Evolutionary conservation across 129 eudicot species (phyloP).

Genomic region (Arctium minus): DNA sequence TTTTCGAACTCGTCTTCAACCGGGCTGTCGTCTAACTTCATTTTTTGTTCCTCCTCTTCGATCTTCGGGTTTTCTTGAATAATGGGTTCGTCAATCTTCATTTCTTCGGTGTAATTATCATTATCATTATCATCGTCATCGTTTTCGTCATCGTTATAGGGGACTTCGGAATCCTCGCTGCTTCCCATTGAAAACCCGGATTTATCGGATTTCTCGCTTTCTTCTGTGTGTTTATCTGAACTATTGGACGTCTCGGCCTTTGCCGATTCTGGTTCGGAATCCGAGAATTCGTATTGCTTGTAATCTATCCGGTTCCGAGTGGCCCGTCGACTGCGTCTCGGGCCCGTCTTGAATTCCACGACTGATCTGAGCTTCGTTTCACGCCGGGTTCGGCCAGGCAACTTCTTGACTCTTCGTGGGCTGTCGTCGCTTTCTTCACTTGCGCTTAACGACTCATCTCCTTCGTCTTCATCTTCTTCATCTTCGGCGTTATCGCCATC

Average conservation of each 20-base stretch:
- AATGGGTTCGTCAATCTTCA: constrained; percentile 33
- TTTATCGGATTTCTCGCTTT: constrained; percentile 41
- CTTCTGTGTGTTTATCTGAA: constrained; percentile 40
- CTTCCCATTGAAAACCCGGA: constrained; percentile 52
- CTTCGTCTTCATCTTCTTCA: constrained; percentile 64
- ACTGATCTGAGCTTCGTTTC: constrained; percentile 65
- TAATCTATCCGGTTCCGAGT: constrained; percentile 68
- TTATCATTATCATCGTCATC: constrained; percentile 36
- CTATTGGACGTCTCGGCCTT: constrained; percentile 53
- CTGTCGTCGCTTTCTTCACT: constrained; percentile 77
- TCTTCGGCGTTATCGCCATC: constrained; percentile 71
- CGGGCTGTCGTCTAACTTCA: constrained; percentile 41
- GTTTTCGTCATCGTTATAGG: constrained; percentile 30
- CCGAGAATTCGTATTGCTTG: constrained; percentile 59
- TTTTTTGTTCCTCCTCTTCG: constrained; percentile 33
- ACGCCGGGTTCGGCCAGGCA: constrained; percentile 60
- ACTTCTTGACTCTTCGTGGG: constrained; percentile 40
- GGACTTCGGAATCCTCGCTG: constrained; percentile 52
- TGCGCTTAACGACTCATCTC: constrained; percentile 48
- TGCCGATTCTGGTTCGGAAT: constrained; percentile 59
- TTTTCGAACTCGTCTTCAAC: constrained; percentile 51
- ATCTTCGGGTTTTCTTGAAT: constrained; percentile 37
- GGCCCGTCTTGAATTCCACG: constrained; percentile 50
- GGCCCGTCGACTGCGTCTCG: constrained; percentile 83
- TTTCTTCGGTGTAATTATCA: constrained; percentile 33